Evolutionary conservation across 441 rosid genomes (phyloP), one percentile per base, ranked within the genome.

Genomic region (Brassica hybrid): DNA sequence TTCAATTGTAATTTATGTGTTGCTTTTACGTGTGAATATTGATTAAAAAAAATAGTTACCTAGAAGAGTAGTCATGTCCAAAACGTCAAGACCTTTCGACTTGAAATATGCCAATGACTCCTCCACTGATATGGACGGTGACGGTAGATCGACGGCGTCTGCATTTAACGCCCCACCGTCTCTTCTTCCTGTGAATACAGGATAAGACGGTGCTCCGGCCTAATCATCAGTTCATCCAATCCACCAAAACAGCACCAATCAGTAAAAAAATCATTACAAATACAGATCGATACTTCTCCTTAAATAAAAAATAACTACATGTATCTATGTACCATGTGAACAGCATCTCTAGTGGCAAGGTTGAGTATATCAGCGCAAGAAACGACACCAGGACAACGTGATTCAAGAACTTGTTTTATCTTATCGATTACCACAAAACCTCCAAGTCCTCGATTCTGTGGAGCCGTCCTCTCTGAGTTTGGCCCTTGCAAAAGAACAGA

Each of bases 321-420:
- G 6, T 11, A 23, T 13, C 12, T 38, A 59, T 68, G 56, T 86
- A 90, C 98, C 89, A 90, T 50, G 52, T 83, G 85, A 71, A 85
- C 89, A 52, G 98, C 97, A 82, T 94, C 99, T 76, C 99, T 81
- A 11, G 98, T 81, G 27, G 99, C 99, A 2, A 94, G 91, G 80
- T 91, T 87, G 80, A 94, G 98, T 43, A 94, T 91, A 67, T 94
- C 98, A 10, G 98, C 90, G 70, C 99, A 93, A 38, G 99, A 94
- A 75, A 93, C 98, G 0, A 84, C 88, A 11, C 97, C 92, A 0
- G 96, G 93, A 83, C 98, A 93, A 1, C 87, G 79, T 0, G 64
- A 3, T 78, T 93, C 97, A 66, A 93, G 83, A 70, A 89, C 97
- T 2, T 21, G 1, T 79, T 94, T 94, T 81, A 91, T 91, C 83